phyloP scores from a whole-genome alignment of 352 stramenopile genomes.

The Globisporangium carolinianum region DNA sequence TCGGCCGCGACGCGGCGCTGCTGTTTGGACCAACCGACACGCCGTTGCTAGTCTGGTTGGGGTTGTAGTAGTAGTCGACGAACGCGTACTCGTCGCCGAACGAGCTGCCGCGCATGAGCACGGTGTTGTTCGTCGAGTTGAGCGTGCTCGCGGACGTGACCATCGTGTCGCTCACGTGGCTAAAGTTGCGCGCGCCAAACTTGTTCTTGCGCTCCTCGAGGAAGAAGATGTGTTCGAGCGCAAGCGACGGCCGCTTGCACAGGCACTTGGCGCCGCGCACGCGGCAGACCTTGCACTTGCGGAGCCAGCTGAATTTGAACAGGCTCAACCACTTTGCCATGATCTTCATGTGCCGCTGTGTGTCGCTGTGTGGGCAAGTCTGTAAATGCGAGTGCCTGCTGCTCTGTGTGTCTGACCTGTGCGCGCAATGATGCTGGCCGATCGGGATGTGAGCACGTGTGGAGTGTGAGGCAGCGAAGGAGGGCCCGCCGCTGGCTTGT shows the following conservation, averaged over 20 bases:
- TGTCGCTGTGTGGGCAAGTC: not conserved
- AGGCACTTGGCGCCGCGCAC: constrained; percentile 61
- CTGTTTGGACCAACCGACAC: not conserved
- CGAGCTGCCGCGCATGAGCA: constrained; percentile 33
- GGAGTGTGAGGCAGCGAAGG: not conserved
- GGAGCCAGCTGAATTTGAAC: constrained; percentile 62
- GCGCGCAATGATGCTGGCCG: too few species aligned
- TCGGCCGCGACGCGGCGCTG: constrained; percentile 1
- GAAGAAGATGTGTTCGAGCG: constrained; percentile 77
- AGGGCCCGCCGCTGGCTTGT: not conserved
- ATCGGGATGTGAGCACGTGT: too few species aligned
- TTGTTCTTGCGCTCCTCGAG: constrained; percentile 81
- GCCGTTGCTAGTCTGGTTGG: constrained; percentile 3
- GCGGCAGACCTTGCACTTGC: constrained; percentile 55
- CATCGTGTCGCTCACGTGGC: constrained; percentile 66
- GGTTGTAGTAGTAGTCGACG: constrained; percentile 23
- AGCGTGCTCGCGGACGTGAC: constrained; percentile 22
- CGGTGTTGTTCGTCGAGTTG: constrained; percentile 20
- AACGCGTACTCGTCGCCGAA: constrained; percentile 28
- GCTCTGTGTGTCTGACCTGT: too few species aligned
- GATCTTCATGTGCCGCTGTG: constrained; percentile 32
- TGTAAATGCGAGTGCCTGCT: too few species aligned
- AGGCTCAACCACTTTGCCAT: constrained; percentile 49
- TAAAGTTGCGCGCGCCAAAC: constrained; percentile 68
- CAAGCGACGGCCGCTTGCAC: constrained; percentile 58